Conservation (phyloP, 2,329 filamentous ascomycete genomes). For the Helotiales sp. region DNA sequence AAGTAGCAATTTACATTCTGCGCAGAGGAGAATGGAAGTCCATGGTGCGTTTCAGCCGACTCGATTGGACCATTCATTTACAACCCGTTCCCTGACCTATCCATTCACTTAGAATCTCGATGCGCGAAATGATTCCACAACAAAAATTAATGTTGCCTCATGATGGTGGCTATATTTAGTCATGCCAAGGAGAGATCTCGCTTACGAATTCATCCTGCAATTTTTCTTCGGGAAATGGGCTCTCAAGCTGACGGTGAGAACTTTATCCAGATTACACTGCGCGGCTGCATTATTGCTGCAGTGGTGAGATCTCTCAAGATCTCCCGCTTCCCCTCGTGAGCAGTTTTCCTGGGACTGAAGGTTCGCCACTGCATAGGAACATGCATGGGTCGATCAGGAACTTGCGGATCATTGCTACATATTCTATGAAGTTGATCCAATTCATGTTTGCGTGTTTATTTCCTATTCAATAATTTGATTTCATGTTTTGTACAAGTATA, state of each 20-base stretch:
- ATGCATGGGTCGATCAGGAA: too few relatives aligned
- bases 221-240: background rate
- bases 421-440: background rate
- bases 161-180: background rate
- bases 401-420: background rate
- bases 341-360: background rate
- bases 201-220: background rate
- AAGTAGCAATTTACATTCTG: background rate
- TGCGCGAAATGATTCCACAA: background rate
- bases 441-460: background rate
- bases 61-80: background rate
- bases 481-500: background rate
- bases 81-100: background rate
- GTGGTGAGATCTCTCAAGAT: slow-evolving; percentile 1
- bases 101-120: background rate
- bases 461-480: background rate
- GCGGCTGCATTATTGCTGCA: background rate
- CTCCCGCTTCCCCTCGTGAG: slow-evolving; percentile 4
- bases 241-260: background rate
- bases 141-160: background rate
- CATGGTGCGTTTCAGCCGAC: background rate
- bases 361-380: background rate
- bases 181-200: background rate
- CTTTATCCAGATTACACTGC: slow-evolving; percentile 17
- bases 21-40: background rate